Evolutionary conservation across 139 green algal species (phyloP).

Genomic region (Medakamo hakoo): DNA sequence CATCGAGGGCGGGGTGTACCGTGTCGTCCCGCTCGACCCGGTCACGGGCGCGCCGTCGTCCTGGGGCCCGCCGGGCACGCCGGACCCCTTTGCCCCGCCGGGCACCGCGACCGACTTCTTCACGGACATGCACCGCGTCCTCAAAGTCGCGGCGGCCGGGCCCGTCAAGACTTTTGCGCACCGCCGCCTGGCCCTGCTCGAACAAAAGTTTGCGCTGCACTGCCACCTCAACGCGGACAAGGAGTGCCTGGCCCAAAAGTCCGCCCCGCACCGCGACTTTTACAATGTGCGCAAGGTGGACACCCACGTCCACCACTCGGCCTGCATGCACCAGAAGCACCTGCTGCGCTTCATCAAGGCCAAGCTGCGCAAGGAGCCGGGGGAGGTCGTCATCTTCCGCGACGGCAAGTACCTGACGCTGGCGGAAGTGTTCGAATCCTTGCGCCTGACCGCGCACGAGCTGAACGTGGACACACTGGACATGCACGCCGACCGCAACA

Average conservation of each 20-base stretch:
- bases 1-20: slow-evolving; percentile 84
- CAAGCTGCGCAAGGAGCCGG: slow-evolving; percentile 94
- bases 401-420: slow-evolving; percentile 92
- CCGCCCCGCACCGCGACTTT: slow-evolving; percentile 93
- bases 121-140: slow-evolving; percentile 69
- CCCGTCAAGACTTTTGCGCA: slow-evolving; percentile 83
- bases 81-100: slow-evolving; percentile 27
- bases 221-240: slow-evolving; percentile 97
- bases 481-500: slow-evolving; percentile 98
- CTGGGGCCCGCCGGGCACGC: background rate
- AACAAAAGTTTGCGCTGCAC: slow-evolving; percentile 96
- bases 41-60: slow-evolving; percentile 3
- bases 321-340: slow-evolving; percentile 99
- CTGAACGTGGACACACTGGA: slow-evolving; percentile 97
- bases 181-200: slow-evolving; percentile 88
- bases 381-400: slow-evolving; percentile 66
- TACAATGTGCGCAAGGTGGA: slow-evolving; percentile 98
- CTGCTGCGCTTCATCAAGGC: slow-evolving; percentile 99
- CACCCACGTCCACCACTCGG: slow-evolving; percentile 82
- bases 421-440: slow-evolving; percentile 67
- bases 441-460: slow-evolving; percentile 67
- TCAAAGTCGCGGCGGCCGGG: slow-evolving; percentile 43
- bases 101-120: slow-evolving; percentile 81
- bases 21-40: slow-evolving; percentile 21
- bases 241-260: slow-evolving; percentile 94